Conservation (phyloP, 176 grass and related monocot genomes). For the Urochloa ruziziensis region DNA sequence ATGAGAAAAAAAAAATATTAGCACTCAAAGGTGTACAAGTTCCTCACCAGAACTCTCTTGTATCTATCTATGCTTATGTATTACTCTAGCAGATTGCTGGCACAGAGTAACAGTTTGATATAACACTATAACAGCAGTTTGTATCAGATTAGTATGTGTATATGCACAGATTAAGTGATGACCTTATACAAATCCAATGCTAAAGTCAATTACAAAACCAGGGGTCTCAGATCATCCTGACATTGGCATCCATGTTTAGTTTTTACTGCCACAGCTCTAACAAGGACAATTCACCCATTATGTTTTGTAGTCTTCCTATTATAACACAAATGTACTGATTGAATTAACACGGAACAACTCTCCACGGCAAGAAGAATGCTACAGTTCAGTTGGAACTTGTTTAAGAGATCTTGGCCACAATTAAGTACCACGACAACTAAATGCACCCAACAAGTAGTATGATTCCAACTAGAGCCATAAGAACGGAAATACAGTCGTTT, state of each 20-base stretch:
- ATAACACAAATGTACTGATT: background rate
- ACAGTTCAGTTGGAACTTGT: background rate
- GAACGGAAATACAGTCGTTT: background rate
- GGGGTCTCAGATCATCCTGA: background rate
- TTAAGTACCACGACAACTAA: background rate
- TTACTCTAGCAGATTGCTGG: background rate
- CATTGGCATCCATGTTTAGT: background rate
- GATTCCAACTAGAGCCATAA: background rate
- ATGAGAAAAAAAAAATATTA: conserved; percentile 9
- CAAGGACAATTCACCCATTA: too few relatives aligned
- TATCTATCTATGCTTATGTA: background rate
- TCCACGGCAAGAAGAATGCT: background rate
- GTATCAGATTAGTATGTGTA: background rate
- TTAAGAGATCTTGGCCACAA: background rate
- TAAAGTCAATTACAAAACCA: background rate
- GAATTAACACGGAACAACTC: background rate
- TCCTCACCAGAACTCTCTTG: background rate
- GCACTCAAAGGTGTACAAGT: background rate
- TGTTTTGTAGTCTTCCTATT: background rate
- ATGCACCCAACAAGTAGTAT: background rate
- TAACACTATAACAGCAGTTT: background rate
- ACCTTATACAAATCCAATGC: background rate
- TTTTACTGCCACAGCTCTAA: background rate
- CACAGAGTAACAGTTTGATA: background rate
- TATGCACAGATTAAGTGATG: background rate